phyloP scores from a whole-genome alignment of 371 early-diverging fungal species.

The Lichtheimia corymbifera region DNA sequence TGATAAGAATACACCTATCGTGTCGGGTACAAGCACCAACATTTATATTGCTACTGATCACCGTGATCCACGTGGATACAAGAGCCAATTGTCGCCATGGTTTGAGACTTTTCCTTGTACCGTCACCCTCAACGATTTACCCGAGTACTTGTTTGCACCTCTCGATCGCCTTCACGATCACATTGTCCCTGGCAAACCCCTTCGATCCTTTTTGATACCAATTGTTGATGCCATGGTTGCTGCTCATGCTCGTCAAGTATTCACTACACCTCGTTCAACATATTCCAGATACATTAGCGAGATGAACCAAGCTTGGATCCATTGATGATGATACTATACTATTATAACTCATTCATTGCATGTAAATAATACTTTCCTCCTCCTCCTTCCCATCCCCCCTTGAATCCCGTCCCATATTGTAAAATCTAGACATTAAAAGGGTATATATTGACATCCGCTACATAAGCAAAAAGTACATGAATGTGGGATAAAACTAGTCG shows the following conservation, averaged over 20 bases:
- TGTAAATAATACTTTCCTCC: background rate
- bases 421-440: background rate
- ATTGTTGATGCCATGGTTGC: slow-evolving; percentile 50
- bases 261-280: slow-evolving; percentile 45
- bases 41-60: slow-evolving; percentile 47
- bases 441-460: no score
- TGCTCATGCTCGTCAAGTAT: slow-evolving; percentile 33
- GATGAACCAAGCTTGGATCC: slow-evolving; percentile 32
- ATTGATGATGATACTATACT: background rate
- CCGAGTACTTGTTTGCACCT: slow-evolving; percentile 24
- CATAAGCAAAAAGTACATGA: no score
- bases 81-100: slow-evolving; percentile 29
- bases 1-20: background rate
- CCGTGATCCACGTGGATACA: slow-evolving; percentile 24
- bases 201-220: slow-evolving; percentile 30
- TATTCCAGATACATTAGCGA: slow-evolving; percentile 44
- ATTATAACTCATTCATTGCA: background rate
- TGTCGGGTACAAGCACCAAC: slow-evolving; percentile 7
- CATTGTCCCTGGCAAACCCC: slow-evolving; percentile 28
- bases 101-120: slow-evolving; percentile 42
- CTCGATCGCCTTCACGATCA: slow-evolving; percentile 27
- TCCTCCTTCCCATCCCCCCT: background rate
- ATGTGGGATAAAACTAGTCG: slow-evolving; percentile 21
- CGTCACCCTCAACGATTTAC: slow-evolving; percentile 32
- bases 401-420: background rate